A percentile compares a stretch with the other conserved stretches of the same genome.
Conservation (phyloP, 2,329 filamentous ascomycete species). For the Xylariaceae sp. region DNA sequence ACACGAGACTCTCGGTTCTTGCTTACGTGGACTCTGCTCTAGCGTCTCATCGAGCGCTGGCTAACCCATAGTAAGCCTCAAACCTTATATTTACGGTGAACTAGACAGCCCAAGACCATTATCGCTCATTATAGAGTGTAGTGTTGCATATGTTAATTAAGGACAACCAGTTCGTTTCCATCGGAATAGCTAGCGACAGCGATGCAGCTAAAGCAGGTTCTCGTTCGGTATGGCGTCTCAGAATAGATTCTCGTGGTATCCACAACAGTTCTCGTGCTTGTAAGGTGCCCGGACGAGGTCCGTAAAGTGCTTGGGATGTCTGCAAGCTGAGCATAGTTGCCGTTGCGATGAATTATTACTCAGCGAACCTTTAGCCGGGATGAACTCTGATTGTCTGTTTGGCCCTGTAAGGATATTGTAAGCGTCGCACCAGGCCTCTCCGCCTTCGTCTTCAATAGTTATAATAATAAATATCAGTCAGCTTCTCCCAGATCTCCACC, state of each 20-base stretch:
- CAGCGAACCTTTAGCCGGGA: slow-evolving; percentile 28
- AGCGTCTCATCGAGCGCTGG: no score
- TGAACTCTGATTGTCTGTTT: slow-evolving; percentile 24
- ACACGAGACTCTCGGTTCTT: no score
- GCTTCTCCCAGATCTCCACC: slow-evolving; percentile 24
- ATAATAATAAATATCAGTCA: slow-evolving; percentile 21
- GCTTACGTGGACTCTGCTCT: no score
- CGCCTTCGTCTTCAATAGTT: slow-evolving; percentile 3
- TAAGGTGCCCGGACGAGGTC: slow-evolving; percentile 33
- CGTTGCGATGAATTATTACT: neutral
- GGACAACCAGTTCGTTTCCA: slow-evolving; percentile 43
- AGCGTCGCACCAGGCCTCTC: neutral
- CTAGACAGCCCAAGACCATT: slow-evolving; percentile 56
- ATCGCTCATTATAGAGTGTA: no score
- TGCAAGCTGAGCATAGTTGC: slow-evolving; percentile 29
- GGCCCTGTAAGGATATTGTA: neutral
- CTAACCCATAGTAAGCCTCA: no score
- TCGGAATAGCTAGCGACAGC: slow-evolving; percentile 52
- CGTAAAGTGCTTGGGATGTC: slow-evolving; percentile 12
- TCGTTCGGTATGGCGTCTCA: slow-evolving; percentile 53
- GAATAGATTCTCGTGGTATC: slow-evolving; percentile 55
- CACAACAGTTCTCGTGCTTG: slow-evolving; percentile 56
- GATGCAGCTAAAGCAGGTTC: slow-evolving; percentile 60
- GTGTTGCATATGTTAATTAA: no score
- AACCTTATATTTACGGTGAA: no score